phyloP scores from a whole-genome alignment of 441 rosid genomes.

The Brassica balearica region DNA sequence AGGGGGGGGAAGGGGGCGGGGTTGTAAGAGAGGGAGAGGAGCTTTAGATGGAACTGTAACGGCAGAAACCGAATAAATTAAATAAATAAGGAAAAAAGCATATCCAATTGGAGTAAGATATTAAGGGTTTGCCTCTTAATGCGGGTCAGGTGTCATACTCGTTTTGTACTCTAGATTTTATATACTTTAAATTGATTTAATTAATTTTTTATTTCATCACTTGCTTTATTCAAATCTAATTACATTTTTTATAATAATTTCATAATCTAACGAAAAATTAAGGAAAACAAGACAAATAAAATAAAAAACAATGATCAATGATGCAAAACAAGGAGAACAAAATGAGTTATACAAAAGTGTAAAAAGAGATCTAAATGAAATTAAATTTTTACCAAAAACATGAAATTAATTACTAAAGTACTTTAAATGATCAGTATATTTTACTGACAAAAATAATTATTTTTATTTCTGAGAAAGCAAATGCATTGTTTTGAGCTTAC shows the following conservation, averaged over 20 bases:
- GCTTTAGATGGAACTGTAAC: conserved; percentile 42
- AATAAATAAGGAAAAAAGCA: not conserved
- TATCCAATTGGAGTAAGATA: conserved; percentile 9
- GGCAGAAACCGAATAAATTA: conserved; percentile 32
- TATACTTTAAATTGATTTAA: not conserved
- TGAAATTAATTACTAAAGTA: not conserved
- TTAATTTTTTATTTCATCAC: not conserved
- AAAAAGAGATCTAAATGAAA: not conserved
- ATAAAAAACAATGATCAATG: too few relatives aligned
- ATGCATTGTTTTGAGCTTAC: not conserved
- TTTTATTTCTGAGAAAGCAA: not conserved
- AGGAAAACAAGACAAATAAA: not conserved
- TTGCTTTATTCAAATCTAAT: not conserved
- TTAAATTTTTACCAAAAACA: too few relatives aligned
- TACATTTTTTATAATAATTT: not conserved
- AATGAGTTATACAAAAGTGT: not conserved
- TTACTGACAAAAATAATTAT: not conserved
- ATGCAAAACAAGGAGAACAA: not conserved
- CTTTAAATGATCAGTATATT: not conserved
- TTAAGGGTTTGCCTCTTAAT: conserved; percentile 35
- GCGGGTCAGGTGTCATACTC: conserved; percentile 36
- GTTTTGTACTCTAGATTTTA: conserved; percentile 19
- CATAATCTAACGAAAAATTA: not conserved
- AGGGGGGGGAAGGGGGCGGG: too few relatives aligned
- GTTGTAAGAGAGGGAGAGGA: not conserved